Percentiles rank a stretch among this genome's conserved stretches.
Conservation (phyloP, 495 filamentous ascomycete genomes). For the Penicillium desertorum region DNA sequence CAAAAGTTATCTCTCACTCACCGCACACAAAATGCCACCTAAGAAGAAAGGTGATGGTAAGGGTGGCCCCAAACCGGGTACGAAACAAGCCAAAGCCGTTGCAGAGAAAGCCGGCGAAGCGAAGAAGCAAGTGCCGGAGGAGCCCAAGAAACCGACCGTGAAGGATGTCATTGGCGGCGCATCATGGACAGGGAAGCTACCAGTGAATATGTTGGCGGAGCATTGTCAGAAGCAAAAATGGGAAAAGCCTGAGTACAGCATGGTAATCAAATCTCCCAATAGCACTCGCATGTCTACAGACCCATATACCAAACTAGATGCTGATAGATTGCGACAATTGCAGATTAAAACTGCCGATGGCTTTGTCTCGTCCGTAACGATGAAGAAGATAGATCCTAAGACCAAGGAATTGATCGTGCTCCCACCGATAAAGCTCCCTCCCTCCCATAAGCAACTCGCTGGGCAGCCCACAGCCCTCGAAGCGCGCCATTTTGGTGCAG, state of each 20-base stretch:
- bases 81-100: conserved; percentile 48
- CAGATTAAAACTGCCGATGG: conserved; percentile 58
- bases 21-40: conserved; percentile 35
- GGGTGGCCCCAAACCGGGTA: conserved; percentile 46
- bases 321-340: conserved; percentile 17
- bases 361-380: conserved; percentile 73
- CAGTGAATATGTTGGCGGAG: conserved; percentile 88
- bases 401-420: conserved; percentile 71
- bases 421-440: conserved; percentile 79
- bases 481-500: conserved; percentile 88
- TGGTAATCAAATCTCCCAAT: conserved; percentile 45
- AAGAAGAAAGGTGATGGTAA: conserved; percentile 46
- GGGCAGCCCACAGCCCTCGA: conserved; percentile 75
- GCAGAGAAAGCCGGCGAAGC: conserved; percentile 39
- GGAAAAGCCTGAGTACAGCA: conserved; percentile 89
- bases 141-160: conserved; percentile 73
- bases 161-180: conserved; percentile 89
- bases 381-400: conserved; percentile 77
- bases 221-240: conserved; percentile 94
- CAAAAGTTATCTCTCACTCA: conserved; percentile 14
- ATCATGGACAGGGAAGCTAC: conserved; percentile 97
- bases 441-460: conserved; percentile 65
- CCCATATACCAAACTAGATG: conserved; percentile 2
- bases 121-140: conserved; percentile 46
- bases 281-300: neutral